A percentile compares a stretch with the other conserved stretches of the same genome.
Evolutionary conservation across 1,284 basidiomycete genomes (phyloP).

Genomic region (Heterobasidion parviporum): DNA sequence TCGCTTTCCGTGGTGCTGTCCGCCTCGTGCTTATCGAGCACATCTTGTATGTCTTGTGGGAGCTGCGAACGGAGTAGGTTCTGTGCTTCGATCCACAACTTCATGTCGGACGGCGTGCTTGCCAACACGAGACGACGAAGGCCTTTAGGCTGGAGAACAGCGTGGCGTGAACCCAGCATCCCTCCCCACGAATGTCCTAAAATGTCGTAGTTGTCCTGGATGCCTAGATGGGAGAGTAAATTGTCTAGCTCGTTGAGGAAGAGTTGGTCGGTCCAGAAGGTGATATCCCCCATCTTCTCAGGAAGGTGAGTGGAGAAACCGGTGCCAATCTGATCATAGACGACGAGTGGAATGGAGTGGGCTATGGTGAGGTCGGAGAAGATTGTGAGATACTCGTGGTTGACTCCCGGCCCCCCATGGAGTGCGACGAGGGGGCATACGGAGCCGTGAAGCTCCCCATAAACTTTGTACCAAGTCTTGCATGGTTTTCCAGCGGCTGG

Average conservation of each 20-base stretch:
- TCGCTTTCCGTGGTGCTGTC: slow-evolving; percentile 15
- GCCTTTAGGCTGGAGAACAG: slow-evolving; percentile 16
- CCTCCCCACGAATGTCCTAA: slow-evolving; percentile 27
- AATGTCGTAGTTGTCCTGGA: slow-evolving; percentile 18
- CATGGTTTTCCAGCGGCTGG: not conserved
- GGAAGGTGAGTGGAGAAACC: slow-evolving; percentile 22
- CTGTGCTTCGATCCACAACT: slow-evolving; percentile 14
- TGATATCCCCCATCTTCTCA: slow-evolving; percentile 12
- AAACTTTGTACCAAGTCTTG: slow-evolving; percentile 1
- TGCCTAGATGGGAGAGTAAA: slow-evolving; percentile 16
- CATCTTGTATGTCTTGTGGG: slow-evolving; percentile 16
- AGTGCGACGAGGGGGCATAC: slow-evolving; percentile 17
- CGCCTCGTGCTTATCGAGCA: slow-evolving; percentile 5
- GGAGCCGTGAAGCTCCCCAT: not conserved
- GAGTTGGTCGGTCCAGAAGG: slow-evolving; percentile 23
- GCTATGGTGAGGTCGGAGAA: slow-evolving; percentile 15
- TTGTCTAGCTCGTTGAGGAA: slow-evolving; percentile 25
- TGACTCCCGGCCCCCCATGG: slow-evolving; percentile 22
- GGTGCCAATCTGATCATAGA: slow-evolving; percentile 26
- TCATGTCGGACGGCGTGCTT: slow-evolving; percentile 14
- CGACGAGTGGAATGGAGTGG: slow-evolving; percentile 18
- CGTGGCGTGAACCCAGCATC: slow-evolving; percentile 18
- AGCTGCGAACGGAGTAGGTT: slow-evolving; percentile 12
- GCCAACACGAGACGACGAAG: slow-evolving; percentile 19
- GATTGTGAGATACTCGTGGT: slow-evolving; percentile 18